These are phyloP conservation scores for Leptographium radiaticola DNA, from an alignment of 2,329 filamentous ascomycete species.

Conservation along the genomic window DNA sequence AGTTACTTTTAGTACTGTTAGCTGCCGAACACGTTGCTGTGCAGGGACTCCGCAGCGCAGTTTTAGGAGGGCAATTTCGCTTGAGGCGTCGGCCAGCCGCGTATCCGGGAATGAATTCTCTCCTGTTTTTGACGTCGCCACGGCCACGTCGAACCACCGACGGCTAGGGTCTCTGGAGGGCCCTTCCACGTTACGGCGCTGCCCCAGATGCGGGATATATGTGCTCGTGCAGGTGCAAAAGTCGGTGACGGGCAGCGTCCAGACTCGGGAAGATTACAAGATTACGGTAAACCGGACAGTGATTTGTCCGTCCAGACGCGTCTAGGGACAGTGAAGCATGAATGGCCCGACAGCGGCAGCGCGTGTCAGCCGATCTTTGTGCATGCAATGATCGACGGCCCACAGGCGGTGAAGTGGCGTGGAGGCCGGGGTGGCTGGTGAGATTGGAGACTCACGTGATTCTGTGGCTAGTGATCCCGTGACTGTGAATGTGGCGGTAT, in stretches of 20 bases:
- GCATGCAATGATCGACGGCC: not conserved
- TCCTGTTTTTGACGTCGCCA: slow-evolving; percentile 1
- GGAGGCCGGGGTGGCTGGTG: not conserved
- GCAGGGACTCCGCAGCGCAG: not conserved
- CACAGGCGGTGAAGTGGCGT: not conserved
- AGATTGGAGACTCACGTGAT: not conserved
- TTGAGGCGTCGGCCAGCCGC: not conserved
- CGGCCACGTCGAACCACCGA: slow-evolving; percentile 8
- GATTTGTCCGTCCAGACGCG: not conserved
- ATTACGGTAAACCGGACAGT: not conserved
- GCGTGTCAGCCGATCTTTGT: not conserved
- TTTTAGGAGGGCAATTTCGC: slow-evolving; percentile 2
- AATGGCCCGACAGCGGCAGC: not conserved
- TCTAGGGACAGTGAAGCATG: not conserved
- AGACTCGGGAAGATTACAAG: not conserved
- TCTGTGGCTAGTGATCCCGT: too few relatives aligned
- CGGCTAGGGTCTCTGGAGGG: not conserved
- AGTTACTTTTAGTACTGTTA: not conserved
- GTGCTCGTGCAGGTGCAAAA: not conserved
- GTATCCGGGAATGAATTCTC: not conserved
- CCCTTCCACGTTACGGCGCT: too few relatives aligned
- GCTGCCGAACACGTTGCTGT: not conserved
- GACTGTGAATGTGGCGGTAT: too few relatives aligned
- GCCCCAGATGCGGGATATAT: not conserved
- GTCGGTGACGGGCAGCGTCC: not conserved